A percentile compares a stretch with the other conserved stretches of the same genome.
phyloP scores from a whole-genome alignment of 805 yeast species.

The Suhomyces vadensis region DNA sequence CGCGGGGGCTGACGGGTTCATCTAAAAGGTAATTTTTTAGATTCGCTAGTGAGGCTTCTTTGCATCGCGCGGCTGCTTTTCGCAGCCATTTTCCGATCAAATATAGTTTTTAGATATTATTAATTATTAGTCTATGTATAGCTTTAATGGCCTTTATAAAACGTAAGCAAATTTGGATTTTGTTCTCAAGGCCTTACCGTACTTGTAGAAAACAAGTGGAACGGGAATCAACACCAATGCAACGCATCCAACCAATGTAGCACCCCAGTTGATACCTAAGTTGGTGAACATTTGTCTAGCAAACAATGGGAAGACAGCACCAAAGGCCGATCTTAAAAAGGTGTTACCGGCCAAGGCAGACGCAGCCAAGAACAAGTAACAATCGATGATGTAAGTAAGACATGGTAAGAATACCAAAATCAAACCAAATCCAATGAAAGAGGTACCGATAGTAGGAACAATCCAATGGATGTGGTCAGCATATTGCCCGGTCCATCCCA shows the following conservation, averaged over 20 bases:
- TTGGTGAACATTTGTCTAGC: conserved; percentile 52
- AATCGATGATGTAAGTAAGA: conserved; percentile 60
- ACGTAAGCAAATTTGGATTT: conserved; percentile 16
- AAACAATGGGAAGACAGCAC: conserved; percentile 62
- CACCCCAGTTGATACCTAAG: conserved; percentile 56
- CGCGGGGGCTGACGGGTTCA: too few relatives aligned
- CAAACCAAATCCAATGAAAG: conserved; percentile 45
- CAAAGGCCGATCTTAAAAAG: conserved; percentile 57
- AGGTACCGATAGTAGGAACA: conserved; percentile 52
- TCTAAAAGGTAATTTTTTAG: too few relatives aligned
- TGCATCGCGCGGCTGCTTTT: not conserved
- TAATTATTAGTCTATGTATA: not conserved
- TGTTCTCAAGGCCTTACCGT: conserved; percentile 37
- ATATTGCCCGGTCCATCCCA: conserved; percentile 85
- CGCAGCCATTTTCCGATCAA: not conserved
- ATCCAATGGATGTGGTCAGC: conserved; percentile 74
- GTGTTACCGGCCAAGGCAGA: conserved; percentile 68
- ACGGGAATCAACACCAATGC: conserved; percentile 54
- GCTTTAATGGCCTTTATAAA: conserved; percentile 7
- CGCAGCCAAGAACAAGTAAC: conserved; percentile 59
- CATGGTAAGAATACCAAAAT: conserved; percentile 59
- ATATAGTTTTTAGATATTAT: too few relatives aligned
- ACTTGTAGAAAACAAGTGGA: conserved; percentile 54
- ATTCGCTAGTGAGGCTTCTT: too few relatives aligned
- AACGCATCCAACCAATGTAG: conserved; percentile 53